Evolutionary conservation across 306 rosid species (phyloP).

Genomic region (Oemleria cerasiformis): DNA sequence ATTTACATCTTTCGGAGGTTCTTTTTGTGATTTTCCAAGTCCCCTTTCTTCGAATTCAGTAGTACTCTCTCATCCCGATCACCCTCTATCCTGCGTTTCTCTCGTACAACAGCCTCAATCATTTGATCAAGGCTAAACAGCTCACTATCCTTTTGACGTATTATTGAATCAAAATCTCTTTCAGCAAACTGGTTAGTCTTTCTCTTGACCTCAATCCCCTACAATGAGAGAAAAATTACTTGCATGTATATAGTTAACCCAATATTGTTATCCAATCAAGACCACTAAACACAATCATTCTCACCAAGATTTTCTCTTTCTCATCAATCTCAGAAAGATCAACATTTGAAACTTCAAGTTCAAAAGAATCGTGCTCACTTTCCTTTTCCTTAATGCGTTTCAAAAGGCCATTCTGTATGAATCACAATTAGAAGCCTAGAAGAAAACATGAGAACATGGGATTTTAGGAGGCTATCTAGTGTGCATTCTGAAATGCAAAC

Average conservation of each 20-base stretch:
- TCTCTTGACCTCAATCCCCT: constrained; percentile 71
- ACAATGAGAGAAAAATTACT: constrained; percentile 30
- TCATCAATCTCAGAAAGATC: constrained; percentile 68
- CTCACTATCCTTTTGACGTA: constrained; percentile 57
- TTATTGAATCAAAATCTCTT: constrained; percentile 71
- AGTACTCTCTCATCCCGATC: constrained; percentile 73
- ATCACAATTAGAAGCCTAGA: constrained; percentile 24
- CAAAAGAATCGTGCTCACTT: constrained; percentile 51
- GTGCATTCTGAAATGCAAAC: constrained; percentile 39
- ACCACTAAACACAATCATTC: constrained; percentile 32
- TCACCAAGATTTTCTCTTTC: constrained; percentile 75
- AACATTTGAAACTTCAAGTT: constrained; percentile 49
- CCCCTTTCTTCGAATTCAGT: constrained; percentile 51
- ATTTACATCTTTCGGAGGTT: constrained; percentile 71
- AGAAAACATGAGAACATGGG: constrained; percentile 17
- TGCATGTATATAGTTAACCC: constrained; percentile 4
- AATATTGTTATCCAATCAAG: constrained; percentile 20
- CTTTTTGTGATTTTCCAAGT: constrained; percentile 61
- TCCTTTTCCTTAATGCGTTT: constrained; percentile 72
- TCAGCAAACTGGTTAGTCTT: constrained; percentile 63
- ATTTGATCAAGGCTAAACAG: constrained; percentile 55
- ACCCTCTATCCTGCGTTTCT: constrained; percentile 57
- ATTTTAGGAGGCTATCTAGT: constrained; percentile 13
- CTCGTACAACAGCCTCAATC: constrained; percentile 55
- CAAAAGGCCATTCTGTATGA: constrained; percentile 55